Base-by-base conservation (phyloP, 345 rosid species). In the Clarkia xantiana region DNA sequence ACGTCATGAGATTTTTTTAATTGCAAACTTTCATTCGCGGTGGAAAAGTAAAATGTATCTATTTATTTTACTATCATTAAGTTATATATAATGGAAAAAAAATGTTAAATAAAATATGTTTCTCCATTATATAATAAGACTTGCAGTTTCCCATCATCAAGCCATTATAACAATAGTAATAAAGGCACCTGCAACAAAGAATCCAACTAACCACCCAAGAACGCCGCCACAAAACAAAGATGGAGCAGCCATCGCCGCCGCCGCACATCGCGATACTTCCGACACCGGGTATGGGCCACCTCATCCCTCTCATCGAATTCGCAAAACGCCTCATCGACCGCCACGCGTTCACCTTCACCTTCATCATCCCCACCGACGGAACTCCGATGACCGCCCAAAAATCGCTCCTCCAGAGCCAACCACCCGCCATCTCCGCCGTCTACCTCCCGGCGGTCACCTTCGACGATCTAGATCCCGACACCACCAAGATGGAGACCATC, bases 261-360 rank as follows among this genome's bases (percentile, higher is more conserved):
- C 65, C 74, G 40, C 85, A 72, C 40, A 62, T 54, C 5, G 59
- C 67, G 2, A 58, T 77, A 14, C 61, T 80, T 19, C 52, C 88
- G 7, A 71, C 78, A 52, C 88, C 85, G 10, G 82, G 88, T 40
- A 22, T 77, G 41, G 82, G 82, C 23, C 85, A 80, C 62, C 60
- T 80, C 6, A 77, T 78, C 61, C 85, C 94, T 0, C 47, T 60
- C 29, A 47, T 80, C 17, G 86, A 74, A 53, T 76, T 85, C n/a
- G 74, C 76, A 6, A 62, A 72, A 59, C 69, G 72, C 52, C 71
- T 86, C 39, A 55, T 40, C 22, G 52, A 59, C 14, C 41, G 14
- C 40, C 73, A 57, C 45, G 59, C 64, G 53, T 45, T 72, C 45
- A 20, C 70, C 4, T 70, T 79, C 38, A 75, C 83, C 14, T 42